Conservation (phyloP, 208 protist genomes). For the Crithidia acanthocephali region DNA sequence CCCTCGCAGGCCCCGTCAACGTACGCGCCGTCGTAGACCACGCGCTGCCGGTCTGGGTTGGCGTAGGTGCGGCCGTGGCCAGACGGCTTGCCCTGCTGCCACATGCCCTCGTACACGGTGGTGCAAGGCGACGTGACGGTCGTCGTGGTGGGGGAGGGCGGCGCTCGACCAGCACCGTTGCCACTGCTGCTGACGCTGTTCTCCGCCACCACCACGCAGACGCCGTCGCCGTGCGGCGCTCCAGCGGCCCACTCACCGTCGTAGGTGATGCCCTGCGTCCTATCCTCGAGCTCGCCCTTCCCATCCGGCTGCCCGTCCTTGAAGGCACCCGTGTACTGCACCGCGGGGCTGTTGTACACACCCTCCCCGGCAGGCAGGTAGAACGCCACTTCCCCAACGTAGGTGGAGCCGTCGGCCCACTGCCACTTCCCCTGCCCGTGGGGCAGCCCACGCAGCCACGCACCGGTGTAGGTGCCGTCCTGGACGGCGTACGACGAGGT, state of each 20-base stretch:
- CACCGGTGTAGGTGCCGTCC: conserved; percentile 70
- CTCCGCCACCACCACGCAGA: conserved; percentile 18
- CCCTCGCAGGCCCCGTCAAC: conserved; percentile 52
- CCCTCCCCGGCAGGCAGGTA: conserved; percentile 64
- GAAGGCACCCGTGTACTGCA: conserved; percentile 70
- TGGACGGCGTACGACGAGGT: conserved; percentile 29
- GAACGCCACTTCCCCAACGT: conserved; percentile 49
- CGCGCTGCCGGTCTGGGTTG: conserved; percentile 12
- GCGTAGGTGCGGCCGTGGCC: conserved; percentile 40
- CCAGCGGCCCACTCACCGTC: conserved; percentile 64
- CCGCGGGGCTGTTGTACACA: conserved; percentile 30
- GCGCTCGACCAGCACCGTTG: background rate
- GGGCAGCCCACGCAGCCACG: conserved; percentile 62
- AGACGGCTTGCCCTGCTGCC: conserved; percentile 50
- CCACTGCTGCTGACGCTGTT: background rate
- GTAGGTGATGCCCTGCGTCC: conserved; percentile 41
- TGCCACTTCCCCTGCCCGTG: conserved; percentile 68
- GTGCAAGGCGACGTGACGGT: background rate
- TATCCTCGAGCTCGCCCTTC: conserved; percentile 43
- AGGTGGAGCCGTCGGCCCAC: conserved; percentile 68
- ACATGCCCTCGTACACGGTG: conserved; percentile 61
- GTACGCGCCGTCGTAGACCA: conserved; percentile 75
- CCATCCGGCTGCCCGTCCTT: conserved; percentile 52
- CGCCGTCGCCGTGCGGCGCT: conserved; percentile 67
- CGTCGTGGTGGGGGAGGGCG: no score